These are phyloP conservation scores for Fomitopsis serialis DNA, from an alignment of 768 basidiomycete species.

Conservation along the genomic window DNA sequence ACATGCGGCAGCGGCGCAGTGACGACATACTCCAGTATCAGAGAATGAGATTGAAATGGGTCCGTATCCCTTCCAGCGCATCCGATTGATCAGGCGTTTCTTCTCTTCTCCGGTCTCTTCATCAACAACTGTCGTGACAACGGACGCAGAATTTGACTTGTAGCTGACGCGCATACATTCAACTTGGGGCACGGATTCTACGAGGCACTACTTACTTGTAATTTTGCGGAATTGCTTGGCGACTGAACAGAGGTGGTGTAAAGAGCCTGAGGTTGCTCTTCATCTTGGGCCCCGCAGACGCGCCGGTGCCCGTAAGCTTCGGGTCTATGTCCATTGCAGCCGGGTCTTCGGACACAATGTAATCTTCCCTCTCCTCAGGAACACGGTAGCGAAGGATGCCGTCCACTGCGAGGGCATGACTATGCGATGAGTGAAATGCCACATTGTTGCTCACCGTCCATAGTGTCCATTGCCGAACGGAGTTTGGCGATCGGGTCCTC, in stretches of 20 bases:
- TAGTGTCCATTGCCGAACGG: constrained; percentile 64
- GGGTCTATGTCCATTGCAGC: constrained; percentile 50
- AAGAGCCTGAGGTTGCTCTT: constrained; percentile 68
- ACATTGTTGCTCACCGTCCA: constrained; percentile 62
- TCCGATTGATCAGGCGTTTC: constrained; percentile 77
- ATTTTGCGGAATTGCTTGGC: constrained; percentile 70
- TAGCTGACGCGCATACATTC: constrained; percentile 41
- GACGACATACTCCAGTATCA: constrained; percentile 44
- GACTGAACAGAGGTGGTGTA: constrained; percentile 86
- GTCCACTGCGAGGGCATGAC: constrained; percentile 45
- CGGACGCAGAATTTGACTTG: constrained; percentile 72
- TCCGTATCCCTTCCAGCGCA: constrained; percentile 83
- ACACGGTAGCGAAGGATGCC: constrained; percentile 67
- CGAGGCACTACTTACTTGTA: constrained; percentile 55
- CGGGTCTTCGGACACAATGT: constrained; percentile 30
- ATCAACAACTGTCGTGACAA: constrained; percentile 58
- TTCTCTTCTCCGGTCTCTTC: constrained; percentile 78
- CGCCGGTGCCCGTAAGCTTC: constrained; percentile 20
- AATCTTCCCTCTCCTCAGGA: constrained; percentile 64
- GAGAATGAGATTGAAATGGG: constrained; percentile 65
- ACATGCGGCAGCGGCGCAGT: background rate
- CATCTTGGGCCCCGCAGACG: constrained; percentile 9
- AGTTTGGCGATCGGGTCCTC: constrained; percentile 67
- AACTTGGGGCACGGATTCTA: background rate
- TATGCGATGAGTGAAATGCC: background rate